phyloP scores from a whole-genome alignment of 768 basidiomycete genomes.

The Mycena rosella region DNA sequence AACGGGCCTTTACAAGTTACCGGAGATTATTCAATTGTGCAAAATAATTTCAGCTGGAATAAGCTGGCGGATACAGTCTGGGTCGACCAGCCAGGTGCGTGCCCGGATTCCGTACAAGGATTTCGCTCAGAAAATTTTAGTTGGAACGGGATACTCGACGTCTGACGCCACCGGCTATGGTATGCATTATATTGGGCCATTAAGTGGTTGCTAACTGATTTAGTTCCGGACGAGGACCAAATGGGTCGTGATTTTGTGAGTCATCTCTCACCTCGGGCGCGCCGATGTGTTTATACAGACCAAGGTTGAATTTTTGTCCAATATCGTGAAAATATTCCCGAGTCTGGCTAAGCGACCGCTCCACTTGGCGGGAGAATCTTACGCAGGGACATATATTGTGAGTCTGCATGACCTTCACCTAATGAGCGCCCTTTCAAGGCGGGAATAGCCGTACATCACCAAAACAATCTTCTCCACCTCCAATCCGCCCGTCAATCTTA shows the following conservation, averaged over 20 bases:
- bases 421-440: not conserved
- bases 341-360: constrained; percentile 74
- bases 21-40: constrained; percentile 59
- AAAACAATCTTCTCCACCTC: constrained; percentile 75
- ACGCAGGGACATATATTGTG: constrained; percentile 79
- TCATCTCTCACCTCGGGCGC: constrained; percentile 10
- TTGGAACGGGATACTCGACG: constrained; percentile 73
- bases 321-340: constrained; percentile 82
- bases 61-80: constrained; percentile 76
- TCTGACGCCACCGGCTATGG: constrained; percentile 71
- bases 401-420: constrained; percentile 36
- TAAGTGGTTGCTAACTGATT: constrained; percentile 9
- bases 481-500: constrained; percentile 76
- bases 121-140: not conserved
- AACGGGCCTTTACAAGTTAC: constrained; percentile 77
- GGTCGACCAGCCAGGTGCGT: constrained; percentile 78
- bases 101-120: not conserved
- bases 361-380: constrained; percentile 78
- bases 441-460: constrained; percentile 74
- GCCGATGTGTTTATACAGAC: not conserved
- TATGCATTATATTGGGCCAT: constrained; percentile 37
- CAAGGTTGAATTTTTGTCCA: constrained; percentile 78
- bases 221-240: constrained; percentile 73
- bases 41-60: constrained; percentile 71
- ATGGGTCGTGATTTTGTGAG: constrained; percentile 69